Base-by-base conservation (phyloP, 2,329 filamentous ascomycete species). In the Didymellaceae sp. region DNA sequence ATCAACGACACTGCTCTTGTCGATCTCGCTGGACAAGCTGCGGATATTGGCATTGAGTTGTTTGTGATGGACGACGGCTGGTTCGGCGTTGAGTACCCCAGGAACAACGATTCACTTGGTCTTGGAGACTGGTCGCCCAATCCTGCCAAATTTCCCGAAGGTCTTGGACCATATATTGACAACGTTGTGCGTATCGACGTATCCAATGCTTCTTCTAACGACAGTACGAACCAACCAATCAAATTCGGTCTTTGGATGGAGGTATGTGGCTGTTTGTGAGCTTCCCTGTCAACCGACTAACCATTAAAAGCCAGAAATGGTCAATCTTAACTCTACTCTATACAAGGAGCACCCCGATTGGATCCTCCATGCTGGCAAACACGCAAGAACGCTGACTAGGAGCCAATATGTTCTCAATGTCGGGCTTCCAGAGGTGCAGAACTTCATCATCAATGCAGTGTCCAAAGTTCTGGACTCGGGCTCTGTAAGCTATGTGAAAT, bases 171-270 rank as follows among this genome's bases (percentile, higher is more conserved):
- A 0, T 77, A 85, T 1, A 79, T 86, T 1, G 68, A 77, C 0
- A 74, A 77, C 4, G 75, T 86, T 25, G 83, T 77, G 5, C 70
- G 75, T 6, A 75, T 85, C 5, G 73, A 76, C 3, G 77, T 78
- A 0, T 68, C 75, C 2, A 78, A 81, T 22, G 48, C 48, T 10
- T 46, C 18, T n/a, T 46, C 48, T 3, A 52, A 52, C 9, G 43
- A 21, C 16, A 52, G 42, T 20, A 75, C 79, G 0, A 75, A 77
- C 0, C 71, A 74, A 0, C 75, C 79, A 2, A 66, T 88, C 37
- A 75, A 78, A 10, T 88, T 88, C 55, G 85, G 85, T 13, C 76
- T 88, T 3, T 88, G 85, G 85, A 77, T 88, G 2, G 86, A 88
- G 37, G 37, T 40, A 40, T 11, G 37, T 13, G 14, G 24, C 16